Percentiles rank a stretch among this genome's conserved stretches.
Evolutionary conservation across 2,329 filamentous ascomycete genomes (phyloP).

Genomic region (Ceratocystis eucalypticola): DNA sequence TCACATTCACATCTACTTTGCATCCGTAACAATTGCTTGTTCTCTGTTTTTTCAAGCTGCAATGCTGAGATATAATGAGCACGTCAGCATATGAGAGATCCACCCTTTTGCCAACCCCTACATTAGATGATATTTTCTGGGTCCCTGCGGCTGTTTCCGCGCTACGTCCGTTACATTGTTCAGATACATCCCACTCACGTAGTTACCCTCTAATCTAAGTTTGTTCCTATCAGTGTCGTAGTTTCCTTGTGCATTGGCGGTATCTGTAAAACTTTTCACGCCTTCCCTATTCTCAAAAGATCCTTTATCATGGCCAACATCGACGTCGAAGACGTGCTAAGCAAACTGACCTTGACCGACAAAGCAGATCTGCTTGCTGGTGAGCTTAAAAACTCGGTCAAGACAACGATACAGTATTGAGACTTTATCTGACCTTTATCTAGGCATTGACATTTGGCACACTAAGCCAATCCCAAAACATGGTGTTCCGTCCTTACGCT

Average conservation of each 20-base stretch:
- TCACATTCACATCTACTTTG: no score
- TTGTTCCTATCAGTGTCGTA: neutral
- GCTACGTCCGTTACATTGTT: neutral
- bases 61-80: neutral
- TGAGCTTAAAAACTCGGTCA: constrained; percentile 26
- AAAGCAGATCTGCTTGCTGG: constrained; percentile 72
- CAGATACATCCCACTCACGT: neutral
- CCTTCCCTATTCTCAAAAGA: neutral
- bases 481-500: constrained; percentile 58
- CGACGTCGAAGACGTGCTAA: constrained; percentile 47
- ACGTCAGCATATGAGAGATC: neutral
- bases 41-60: no score
- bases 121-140: neutral
- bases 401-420: neutral
- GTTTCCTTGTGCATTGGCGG: neutral
- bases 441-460: constrained; percentile 48
- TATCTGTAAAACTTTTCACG: constrained; percentile 2
- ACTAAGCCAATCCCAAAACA: constrained; percentile 41
- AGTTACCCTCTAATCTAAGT: neutral
- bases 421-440: constrained; percentile 28
- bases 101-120: neutral
- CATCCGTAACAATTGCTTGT: no score
- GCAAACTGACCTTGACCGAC: constrained; percentile 56
- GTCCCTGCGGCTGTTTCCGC: neutral
- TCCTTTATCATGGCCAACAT: constrained; percentile 35